Base-by-base conservation (phyloP, 768 basidiomycete species). In the Brasilioporus rufonigricans region DNA sequence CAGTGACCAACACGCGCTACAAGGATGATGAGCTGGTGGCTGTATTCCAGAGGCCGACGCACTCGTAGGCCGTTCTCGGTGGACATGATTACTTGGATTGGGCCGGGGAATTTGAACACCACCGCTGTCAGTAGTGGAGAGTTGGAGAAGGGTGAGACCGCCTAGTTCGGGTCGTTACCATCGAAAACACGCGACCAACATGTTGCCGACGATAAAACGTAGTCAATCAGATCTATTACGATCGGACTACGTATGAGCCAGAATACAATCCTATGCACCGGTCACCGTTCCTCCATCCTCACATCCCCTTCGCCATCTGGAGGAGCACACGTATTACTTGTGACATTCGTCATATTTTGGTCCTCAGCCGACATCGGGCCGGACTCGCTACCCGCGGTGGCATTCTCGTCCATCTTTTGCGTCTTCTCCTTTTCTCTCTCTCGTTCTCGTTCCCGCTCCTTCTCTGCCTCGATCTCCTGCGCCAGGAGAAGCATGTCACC, bases 1-100 rank as follows among this genome's bases (percentile, higher is more conserved):
- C 86, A 33, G 86, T 87, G 58, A 88, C 83, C 57, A 88, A 71
- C 35, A 88, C 83, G 41, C 77, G 80, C 85, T 87, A 49, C 38
- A 52, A 44, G 48, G 43, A 43, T 52, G 14, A 41, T 61, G 51
- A 67, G 62, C 23, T 41, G 24, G 49, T 50, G 21, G 21, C 26
- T n/a, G 33, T 3, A 21, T 26, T 21, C 13, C 23, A 58, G 49
- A 57, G 44, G 31, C 47, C 48, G 59, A 78, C 78, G 63, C 69
- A 82, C 81, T 74, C 77, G 79, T 58, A 83, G 76, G 50, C 73
- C 61, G 35, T 55, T 61, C 32, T 65, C 54, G 45, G 65, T 71
- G 45, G 65, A 69, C 70, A 71, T 71, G 57, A 43, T 52, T 44
- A 52, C 27, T 57, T 21, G 33, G 54, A 33, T 44, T 52, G 36